Evolutionary conservation across 129 eudicot genomes (phyloP).

Genomic region (Daucus carota): DH1_v3.0 NC_030389.2:26557001-26557500

Average conservation of each 20-base stretch:
- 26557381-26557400: conserved; percentile 24
- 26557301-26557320: conserved; percentile 1
- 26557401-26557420: conserved; percentile 5
- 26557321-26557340: neutral
- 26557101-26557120: conserved; percentile 3
- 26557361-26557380: conserved; percentile 18
- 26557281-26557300: neutral
- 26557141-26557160: neutral
- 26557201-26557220: conserved; percentile 22
- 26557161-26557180: conserved; percentile 13
- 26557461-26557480: neutral
- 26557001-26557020: neutral
- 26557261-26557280: conserved; percentile 6
- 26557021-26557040: neutral
- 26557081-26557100: conserved; percentile 12
- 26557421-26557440: conserved; percentile 2
- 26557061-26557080: neutral
- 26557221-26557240: neutral
- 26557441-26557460: conserved; percentile 25
- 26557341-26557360: conserved; percentile 10
- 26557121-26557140: conserved; percentile 3
- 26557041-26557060: neutral
- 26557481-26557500: neutral
- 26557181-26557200: conserved; percentile 20
- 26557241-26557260: neutral